Evolutionary conservation across 202 grass and related monocot genomes (phyloP).

Genomic region (Saccharum hybrid): DNA sequence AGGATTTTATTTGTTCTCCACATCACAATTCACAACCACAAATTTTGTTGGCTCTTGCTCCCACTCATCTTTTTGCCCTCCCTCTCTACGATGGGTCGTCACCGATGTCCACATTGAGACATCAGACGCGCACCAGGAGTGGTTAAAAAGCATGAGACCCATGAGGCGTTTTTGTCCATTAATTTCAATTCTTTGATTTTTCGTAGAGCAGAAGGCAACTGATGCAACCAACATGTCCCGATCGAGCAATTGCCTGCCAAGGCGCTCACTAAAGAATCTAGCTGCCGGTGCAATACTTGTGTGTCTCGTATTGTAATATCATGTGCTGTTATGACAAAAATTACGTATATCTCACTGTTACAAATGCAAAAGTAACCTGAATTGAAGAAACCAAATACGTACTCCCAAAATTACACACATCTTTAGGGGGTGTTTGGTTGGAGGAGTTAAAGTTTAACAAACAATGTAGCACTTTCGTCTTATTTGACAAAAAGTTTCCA

Average conservation of each 20-base stretch:
- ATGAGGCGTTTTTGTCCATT: too few relatives aligned
- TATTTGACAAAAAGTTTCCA: too few relatives aligned
- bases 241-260: neutral
- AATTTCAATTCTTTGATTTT: neutral
- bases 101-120: neutral
- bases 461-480: too few relatives aligned
- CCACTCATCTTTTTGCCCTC: neutral
- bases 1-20: neutral
- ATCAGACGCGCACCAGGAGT: neutral
- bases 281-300: too few relatives aligned
- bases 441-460: too few relatives aligned
- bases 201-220: neutral
- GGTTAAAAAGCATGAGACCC: neutral
- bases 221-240: neutral
- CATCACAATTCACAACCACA: neutral
- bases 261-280: neutral
- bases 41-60: neutral
- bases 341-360: too few relatives aligned
- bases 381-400: too few relatives aligned
- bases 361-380: too few relatives aligned
- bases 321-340: too few relatives aligned
- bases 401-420: too few relatives aligned
- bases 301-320: too few relatives aligned
- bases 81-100: neutral
- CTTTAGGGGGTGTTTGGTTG: too few relatives aligned